Evolutionary conservation across 306 rosid species (phyloP).

Genomic region (Adenanthera pavonina): DNA sequence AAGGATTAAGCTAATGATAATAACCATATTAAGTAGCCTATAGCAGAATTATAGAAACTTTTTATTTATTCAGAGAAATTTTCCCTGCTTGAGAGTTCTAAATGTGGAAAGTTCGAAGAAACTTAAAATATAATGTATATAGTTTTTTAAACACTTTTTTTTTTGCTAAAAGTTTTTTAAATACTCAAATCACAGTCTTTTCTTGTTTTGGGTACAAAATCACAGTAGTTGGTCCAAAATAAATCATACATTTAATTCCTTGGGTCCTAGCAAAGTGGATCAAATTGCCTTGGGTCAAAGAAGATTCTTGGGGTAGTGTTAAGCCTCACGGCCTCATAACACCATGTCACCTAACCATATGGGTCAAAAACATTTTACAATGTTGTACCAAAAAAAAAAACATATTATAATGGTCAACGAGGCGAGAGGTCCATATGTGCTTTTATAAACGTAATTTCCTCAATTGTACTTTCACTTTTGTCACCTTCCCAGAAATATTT

Average conservation of each 20-base stretch:
- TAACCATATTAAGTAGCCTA: too few species aligned
- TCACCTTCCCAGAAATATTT: not conserved
- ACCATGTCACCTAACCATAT: too few species aligned
- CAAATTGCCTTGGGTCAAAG: not conserved
- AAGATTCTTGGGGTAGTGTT: not conserved
- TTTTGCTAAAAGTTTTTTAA: not conserved
- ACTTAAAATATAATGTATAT: too few species aligned
- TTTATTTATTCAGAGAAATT: too few species aligned
- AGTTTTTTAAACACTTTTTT: not conserved
- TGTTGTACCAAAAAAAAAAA: too few species aligned
- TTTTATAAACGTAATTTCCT: not conserved
- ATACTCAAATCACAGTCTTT: too few species aligned
- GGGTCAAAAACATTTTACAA: too few species aligned
- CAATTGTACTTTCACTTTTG: not conserved
- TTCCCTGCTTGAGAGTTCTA: too few species aligned
- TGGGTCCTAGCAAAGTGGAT: not conserved
- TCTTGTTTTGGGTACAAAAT: too few species aligned
- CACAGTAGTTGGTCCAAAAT: not conserved
- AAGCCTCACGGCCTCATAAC: not conserved
- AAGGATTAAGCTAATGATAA: too few species aligned
- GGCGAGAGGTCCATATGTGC: not conserved
- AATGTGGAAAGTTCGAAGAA: too few species aligned
- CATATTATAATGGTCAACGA: not conserved
- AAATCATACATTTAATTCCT: not conserved
- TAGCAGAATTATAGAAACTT: too few species aligned